These are phyloP conservation scores for Pythium scleroteichum DNA, from an alignment of 352 stramenopile genomes.

Conservation along the genomic window DNA sequence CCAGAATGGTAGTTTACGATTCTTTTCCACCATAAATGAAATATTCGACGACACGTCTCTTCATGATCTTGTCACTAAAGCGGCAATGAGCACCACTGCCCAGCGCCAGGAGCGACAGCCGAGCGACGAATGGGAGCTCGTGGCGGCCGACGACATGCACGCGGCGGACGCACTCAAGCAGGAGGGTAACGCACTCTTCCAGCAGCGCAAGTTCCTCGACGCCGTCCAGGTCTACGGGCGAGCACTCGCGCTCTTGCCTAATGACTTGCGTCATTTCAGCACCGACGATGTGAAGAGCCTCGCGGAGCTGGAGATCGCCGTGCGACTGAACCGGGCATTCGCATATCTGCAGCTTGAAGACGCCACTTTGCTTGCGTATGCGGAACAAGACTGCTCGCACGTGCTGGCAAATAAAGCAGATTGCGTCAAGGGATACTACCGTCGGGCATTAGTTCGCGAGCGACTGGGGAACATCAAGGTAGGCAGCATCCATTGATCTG, in stretches of 20 bases:
- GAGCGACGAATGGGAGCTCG: slow-evolving; percentile 31
- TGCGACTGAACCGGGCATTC: slow-evolving; percentile 70
- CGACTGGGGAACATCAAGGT: slow-evolving; percentile 66
- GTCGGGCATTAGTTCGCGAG: slow-evolving; percentile 74
- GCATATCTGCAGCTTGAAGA: slow-evolving; percentile 46
- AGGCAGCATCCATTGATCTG: slow-evolving; percentile 1
- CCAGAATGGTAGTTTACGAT: slow-evolving; percentile 4
- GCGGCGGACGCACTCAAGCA: slow-evolving; percentile 47
- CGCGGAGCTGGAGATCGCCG: slow-evolving; percentile 38
- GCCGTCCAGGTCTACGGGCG: slow-evolving; percentile 51
- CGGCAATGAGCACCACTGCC: slow-evolving; percentile 5
- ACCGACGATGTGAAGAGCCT: slow-evolving; percentile 19
- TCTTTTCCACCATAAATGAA: no score
- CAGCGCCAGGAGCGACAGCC: slow-evolving; percentile 8
- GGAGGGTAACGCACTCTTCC: slow-evolving; percentile 62
- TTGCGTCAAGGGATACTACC: slow-evolving; percentile 91
- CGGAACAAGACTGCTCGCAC: slow-evolving; percentile 71
- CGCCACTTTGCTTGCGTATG: slow-evolving; percentile 26
- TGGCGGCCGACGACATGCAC: slow-evolving; percentile 29
- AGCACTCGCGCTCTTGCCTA: slow-evolving; percentile 15
- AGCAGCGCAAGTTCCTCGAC: slow-evolving; percentile 41
- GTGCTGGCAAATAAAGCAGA: slow-evolving; percentile 62
- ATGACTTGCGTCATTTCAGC: slow-evolving; percentile 4
- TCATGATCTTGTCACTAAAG: neutral
- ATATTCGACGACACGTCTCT: slow-evolving; percentile 4